A percentile compares a stretch with the other conserved stretches of the same genome.
Conservation (phyloP, 2,329 filamentous ascomycete genomes). For the Juglanconis sp. region DNA sequence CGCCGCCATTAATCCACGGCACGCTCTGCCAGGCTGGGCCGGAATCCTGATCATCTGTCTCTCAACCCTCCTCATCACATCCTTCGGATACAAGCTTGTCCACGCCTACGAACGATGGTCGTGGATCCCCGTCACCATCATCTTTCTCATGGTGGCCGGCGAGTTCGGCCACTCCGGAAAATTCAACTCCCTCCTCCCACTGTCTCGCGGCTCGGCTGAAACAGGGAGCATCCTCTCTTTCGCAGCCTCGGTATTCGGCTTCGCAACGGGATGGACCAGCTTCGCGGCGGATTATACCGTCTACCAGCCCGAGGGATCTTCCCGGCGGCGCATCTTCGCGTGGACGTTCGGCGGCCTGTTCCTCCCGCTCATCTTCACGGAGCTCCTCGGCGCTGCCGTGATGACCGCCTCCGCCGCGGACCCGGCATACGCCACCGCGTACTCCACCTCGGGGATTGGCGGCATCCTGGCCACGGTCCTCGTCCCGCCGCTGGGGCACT, state of each 20-base stretch:
- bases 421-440: constrained; percentile 45
- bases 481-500: constrained; percentile 59
- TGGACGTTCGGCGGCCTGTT: constrained; percentile 69
- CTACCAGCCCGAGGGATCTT: constrained; percentile 65
- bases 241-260: constrained; percentile 63
- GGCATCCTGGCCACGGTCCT: constrained; percentile 66
- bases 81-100: constrained; percentile 73
- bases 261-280: constrained; percentile 70
- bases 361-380: constrained; percentile 68
- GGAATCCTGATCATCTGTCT: constrained; percentile 72
- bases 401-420: constrained; percentile 61
- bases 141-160: constrained; percentile 70
- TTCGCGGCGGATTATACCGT: constrained; percentile 78
- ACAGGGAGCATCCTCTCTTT: constrained; percentile 63
- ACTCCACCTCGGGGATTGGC: constrained; percentile 47
- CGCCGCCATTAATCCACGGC: constrained; percentile 61
- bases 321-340: constrained; percentile 61
- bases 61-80: constrained; percentile 65
- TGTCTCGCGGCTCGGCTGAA: constrained; percentile 56
- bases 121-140: constrained; percentile 70
- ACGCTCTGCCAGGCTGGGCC: constrained; percentile 65
- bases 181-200: constrained; percentile 57
- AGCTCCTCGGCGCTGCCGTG: constrained; percentile 70
- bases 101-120: constrained; percentile 74
- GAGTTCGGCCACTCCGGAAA: constrained; percentile 64